Evolutionary conservation across 345 rosid genomes (phyloP), one percentile per base, ranked within the genome.

Genomic region (Camelina laxa): DNA sequence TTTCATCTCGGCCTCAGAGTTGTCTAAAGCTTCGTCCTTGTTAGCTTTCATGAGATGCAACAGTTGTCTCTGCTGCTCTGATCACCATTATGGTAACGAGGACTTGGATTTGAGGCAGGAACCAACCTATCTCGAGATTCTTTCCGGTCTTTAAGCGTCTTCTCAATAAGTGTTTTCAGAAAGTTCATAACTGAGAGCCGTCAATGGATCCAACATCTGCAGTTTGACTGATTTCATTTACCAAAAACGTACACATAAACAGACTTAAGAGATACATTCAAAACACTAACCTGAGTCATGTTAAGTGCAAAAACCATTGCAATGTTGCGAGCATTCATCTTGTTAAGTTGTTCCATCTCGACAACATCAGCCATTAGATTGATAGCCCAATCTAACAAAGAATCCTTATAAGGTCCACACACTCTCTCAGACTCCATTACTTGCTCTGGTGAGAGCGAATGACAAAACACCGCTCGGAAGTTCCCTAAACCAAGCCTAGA

Each of bases 401-500:
- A 39, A 88, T 87, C 72, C 78, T 80, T 53, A 88, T 87, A 31
- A 96, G 97, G 72, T 72, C 82, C 75, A 84, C 77, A 81, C 97
- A 91, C 74, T 96, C 94, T 82, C 65, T 86, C 96, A 10, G 91
- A 85, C 56, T 91, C 88, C 89, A 92, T 96, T 27, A 96, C 95
- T 80, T 86, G 83, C 72, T 92, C 98, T 8, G 93, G 91, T 16
- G 91, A 84, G 17, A 96, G 86, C 5, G 96, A 87, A 80, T 96
- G n/a, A 98, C 80, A 92, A 67, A 7, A 96, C 82, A 17, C 99
- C 98, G 13, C 86, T 92, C 0, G 99, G 99, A 72, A 96, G 98
- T 80, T 96, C 98, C 80, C 99, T 88, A 81, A 96, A 96, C 98
- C 99, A 96, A 57, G 98, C 99, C 99, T 95, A 73, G 38, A 76